Percentiles rank a stretch among this genome's conserved stretches.
These are phyloP conservation scores for Paraphysoderma sedebokerense DNA, from an alignment of 371 early-diverging fungal genomes.

Conservation along the genomic window DNA sequence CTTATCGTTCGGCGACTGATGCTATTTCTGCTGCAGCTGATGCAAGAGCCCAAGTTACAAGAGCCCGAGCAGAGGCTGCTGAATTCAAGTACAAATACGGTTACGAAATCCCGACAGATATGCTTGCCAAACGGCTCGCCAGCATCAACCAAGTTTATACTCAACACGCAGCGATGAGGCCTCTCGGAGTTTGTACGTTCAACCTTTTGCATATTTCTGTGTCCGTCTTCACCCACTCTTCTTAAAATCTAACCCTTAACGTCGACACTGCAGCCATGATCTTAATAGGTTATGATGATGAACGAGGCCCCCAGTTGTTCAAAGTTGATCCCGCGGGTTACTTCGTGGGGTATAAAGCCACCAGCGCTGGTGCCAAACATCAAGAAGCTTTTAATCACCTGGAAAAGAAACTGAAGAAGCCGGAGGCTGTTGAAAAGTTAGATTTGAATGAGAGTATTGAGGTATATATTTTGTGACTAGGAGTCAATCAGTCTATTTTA, in stretches of 20 bases:
- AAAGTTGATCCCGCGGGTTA: slow-evolving; percentile 97
- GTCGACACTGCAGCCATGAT: slow-evolving; percentile 59
- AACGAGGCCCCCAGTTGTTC: slow-evolving; percentile 87
- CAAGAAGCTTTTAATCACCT: slow-evolving; percentile 89
- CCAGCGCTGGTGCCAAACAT: slow-evolving; percentile 93
- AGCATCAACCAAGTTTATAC: slow-evolving; percentile 97
- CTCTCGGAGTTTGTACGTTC: slow-evolving; percentile 82
- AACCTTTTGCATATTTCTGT: not conserved
- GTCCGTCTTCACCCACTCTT: not conserved
- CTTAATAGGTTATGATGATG: slow-evolving; percentile 86
- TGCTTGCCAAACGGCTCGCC: slow-evolving; percentile 93
- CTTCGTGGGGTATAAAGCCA: slow-evolving; percentile 91
- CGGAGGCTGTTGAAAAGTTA: slow-evolving; percentile 27
- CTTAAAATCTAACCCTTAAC: not conserved
- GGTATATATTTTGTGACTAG: slow-evolving; percentile 21
- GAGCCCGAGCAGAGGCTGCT: slow-evolving; percentile 90
- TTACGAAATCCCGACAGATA: slow-evolving; percentile 89
- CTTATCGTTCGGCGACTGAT: not conserved
- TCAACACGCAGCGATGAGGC: slow-evolving; percentile 97
- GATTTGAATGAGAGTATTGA: slow-evolving; percentile 79
- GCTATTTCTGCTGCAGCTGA: slow-evolving; percentile 42
- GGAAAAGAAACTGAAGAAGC: slow-evolving; percentile 85
- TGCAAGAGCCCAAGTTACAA: slow-evolving; percentile 76
- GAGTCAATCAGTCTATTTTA: not conserved
- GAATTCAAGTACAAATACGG: slow-evolving; percentile 96